Evolutionary conservation across 352 stramenopile species (phyloP), one percentile per base, ranked within the genome.

Genomic region (Plasmopara viticola): DNA sequence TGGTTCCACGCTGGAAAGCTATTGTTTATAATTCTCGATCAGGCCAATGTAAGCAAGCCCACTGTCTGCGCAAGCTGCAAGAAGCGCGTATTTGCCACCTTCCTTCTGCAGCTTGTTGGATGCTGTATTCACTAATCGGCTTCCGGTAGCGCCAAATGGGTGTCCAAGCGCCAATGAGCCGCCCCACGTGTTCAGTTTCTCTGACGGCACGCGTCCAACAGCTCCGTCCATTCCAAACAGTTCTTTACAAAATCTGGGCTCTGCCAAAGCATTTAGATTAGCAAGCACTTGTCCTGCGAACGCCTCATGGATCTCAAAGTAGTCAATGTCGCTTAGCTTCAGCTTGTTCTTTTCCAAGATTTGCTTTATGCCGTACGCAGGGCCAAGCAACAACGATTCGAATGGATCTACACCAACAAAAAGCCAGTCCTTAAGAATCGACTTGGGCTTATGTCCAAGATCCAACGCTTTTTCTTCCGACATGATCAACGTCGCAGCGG

Each of bases 231-330:
- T 53, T 15, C 84, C 86, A 65, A 98, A 96, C 2, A 95, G 93
- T 61, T 97, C 80, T 76, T 98, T 94, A 59, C 92, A 97, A 69
- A 96, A 98, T 68, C 94, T 86, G 44, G 95, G 80, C 14, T 94
- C 95, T 31, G 94, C 80, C 65, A 99, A 84, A 9, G 95, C 96
- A 42, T 90, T 94, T 56, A 99, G 68, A 72, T 99, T 99, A 43
- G 93, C 88, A 8, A 99, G 79, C 60, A 99, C 91, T 72, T 99
- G 96, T 29, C 96, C 96, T 25, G 96, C 96, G 74, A 99, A 99
- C 10, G 96, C 96, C 64, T 99, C 97, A 68, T 99, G 97, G 63
- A 99, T 98, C 81, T 99, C 97, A 58, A 98, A 98, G 48, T 97
- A 95, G 66, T 97, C 95, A 68, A 99, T 98, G 64, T 99, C 96